Percentiles rank a stretch among this genome's conserved stretches.
Conservation (phyloP, 208 protist genomes). For the Leishmania mexicana region DNA sequence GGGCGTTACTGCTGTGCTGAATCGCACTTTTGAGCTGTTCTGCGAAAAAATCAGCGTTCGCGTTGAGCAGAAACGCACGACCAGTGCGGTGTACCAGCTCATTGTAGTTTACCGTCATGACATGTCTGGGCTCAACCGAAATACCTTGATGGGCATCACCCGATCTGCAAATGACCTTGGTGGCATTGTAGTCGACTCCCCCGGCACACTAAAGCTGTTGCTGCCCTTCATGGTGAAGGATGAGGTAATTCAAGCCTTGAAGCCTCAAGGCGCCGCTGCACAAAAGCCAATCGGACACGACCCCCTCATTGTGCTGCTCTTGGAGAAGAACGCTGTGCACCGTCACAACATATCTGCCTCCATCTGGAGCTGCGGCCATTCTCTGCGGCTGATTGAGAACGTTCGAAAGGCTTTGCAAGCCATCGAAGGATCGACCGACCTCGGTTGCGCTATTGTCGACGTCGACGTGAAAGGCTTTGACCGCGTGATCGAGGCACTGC, state of each 20-base stretch:
- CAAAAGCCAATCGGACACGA: slow-evolving; percentile 42
- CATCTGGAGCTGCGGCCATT: slow-evolving; percentile 62
- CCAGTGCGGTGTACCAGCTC: slow-evolving; percentile 58
- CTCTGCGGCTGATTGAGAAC: slow-evolving; percentile 60
- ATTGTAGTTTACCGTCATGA: slow-evolving; percentile 60
- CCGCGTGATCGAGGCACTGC: slow-evolving; percentile 49
- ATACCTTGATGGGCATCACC: slow-evolving; percentile 32
- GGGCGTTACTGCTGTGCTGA: slow-evolving; percentile 41
- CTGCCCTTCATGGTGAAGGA: slow-evolving; percentile 62
- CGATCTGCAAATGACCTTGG: slow-evolving; percentile 55
- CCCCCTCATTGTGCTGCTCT: slow-evolving; percentile 55
- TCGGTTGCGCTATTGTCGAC: slow-evolving; percentile 73
- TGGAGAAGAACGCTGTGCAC: slow-evolving; percentile 74
- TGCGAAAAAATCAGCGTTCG: slow-evolving; percentile 56
- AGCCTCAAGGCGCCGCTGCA: slow-evolving; percentile 26
- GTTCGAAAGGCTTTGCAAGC: slow-evolving; percentile 59
- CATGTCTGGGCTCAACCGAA: slow-evolving; percentile 34
- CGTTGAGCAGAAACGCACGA: slow-evolving; percentile 57
- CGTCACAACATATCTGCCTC: slow-evolving; percentile 66
- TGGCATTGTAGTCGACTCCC: slow-evolving; percentile 46
- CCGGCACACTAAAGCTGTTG: slow-evolving; percentile 42
- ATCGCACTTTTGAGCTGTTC: slow-evolving; percentile 51
- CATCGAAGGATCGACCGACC: slow-evolving; percentile 57
- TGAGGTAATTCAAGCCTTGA: slow-evolving; percentile 36
- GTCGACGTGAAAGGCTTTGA: slow-evolving; percentile 39